Evolutionary conservation across 495 filamentous ascomycete genomes (phyloP).

Genomic region (Xylona heveae): DNA sequence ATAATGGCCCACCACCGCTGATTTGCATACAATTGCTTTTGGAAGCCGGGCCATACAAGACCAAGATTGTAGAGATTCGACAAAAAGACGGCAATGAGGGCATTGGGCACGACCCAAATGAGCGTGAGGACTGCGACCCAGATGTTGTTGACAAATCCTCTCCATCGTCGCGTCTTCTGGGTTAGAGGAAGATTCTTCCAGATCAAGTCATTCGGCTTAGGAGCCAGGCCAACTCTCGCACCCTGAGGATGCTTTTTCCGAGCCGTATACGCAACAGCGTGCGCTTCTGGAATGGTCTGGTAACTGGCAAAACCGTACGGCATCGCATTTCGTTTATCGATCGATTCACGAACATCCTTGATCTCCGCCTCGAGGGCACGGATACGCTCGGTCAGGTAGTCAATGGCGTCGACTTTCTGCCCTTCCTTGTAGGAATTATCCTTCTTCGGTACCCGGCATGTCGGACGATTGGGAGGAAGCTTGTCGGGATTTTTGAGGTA

Average conservation of each 20-base stretch:
- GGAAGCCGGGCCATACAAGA: constrained; percentile 59
- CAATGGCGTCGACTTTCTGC: constrained; percentile 78
- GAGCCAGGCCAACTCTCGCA: constrained; percentile 56
- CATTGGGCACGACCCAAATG: constrained; percentile 88
- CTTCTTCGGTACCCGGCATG: constrained; percentile 53
- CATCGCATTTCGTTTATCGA: constrained; percentile 75
- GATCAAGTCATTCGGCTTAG: constrained; percentile 78
- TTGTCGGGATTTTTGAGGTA: constrained; percentile 76
- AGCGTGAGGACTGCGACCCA: constrained; percentile 68
- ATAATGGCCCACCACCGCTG: constrained; percentile 59
- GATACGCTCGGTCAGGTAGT: constrained; percentile 76
- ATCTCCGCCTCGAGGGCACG: constrained; percentile 64
- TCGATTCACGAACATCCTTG: constrained; percentile 52
- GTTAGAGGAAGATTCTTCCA: constrained; percentile 78
- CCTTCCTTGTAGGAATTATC: constrained; percentile 38
- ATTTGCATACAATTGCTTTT: constrained; percentile 34
- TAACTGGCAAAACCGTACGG: constrained; percentile 90
- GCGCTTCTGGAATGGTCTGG: constrained; percentile 67
- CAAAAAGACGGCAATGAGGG: constrained; percentile 82
- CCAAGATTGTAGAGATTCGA: constrained; percentile 66
- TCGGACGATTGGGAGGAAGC: constrained; percentile 58
- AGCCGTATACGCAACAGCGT: constrained; percentile 63
- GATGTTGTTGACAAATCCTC: constrained; percentile 53
- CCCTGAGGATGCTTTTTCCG: constrained; percentile 66
- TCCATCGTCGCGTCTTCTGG: constrained; percentile 42